Base-by-base conservation (phyloP, 2,329 filamentous ascomycete species). In the Colletotrichum salicis region DNA sequence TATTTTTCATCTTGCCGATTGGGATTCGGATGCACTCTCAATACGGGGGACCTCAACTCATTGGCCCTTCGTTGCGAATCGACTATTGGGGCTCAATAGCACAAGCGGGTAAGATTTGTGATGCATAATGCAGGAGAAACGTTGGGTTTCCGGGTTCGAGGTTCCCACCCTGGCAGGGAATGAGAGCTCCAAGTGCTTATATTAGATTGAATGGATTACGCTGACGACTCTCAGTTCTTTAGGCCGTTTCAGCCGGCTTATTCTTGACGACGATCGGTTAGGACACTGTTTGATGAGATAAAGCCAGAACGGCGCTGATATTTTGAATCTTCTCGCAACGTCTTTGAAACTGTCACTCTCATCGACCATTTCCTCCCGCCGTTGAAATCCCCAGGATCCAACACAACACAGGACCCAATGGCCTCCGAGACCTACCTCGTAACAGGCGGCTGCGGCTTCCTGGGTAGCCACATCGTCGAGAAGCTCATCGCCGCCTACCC, bases 401-500 rank as follows among this genome's bases (percentile, higher is more conserved):
- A 11, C 41, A 27, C 29, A 35, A 19, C 33, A 37, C 11, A 2
- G 29, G 4, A 12, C 13, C 19, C 6, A 35, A 71, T 72, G 65
- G 59, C 59, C 1, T 69, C 59, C 4, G 71, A 75, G 48, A 74
- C 71, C 7, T 74, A 73, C 76, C 82, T 89, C 60, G 84, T 89
- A 58, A 83, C 88, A 48, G 87, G 87, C 63, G 87, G 87, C 75
- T 89, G 87, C 75, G 87, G 87, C 35, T 88, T 89, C 74, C 77
- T 89, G 48, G 87, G 87, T 59, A 83, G 84, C 74, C 85, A 87
- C 76, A 85, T 89, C 73, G 87, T 89, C 74, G 83, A 86, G 76
- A 84, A 87, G 73, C 81, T 89, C 61, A 82, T 85, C 72, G 58
- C 56, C 11, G 24, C 51, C 8, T 70, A 74, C 56, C 72, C 74